Conservation (phyloP, 2,329 filamentous ascomycete species). For the Penicillium sp. region DNA sequence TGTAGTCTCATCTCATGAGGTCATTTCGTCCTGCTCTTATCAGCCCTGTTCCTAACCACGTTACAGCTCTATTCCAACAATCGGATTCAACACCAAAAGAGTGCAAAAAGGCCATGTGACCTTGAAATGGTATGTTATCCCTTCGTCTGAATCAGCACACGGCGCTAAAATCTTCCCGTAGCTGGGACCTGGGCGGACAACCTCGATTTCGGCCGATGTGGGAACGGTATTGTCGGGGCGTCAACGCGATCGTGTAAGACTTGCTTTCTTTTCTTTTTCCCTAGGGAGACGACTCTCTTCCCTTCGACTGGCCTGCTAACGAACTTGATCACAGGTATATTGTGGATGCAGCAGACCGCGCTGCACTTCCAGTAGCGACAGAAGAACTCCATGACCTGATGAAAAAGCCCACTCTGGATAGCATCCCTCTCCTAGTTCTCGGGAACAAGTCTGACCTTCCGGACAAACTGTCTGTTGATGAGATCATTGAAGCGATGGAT, state of each 20-base stretch:
- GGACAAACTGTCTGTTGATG: slow-evolving; percentile 88
- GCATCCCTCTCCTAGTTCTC: slow-evolving; percentile 88
- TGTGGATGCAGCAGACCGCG: slow-evolving; percentile 87
- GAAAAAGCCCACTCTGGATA: slow-evolving; percentile 76
- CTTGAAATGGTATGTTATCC: slow-evolving; percentile 71
- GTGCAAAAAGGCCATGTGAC: slow-evolving; percentile 98
- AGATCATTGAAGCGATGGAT: slow-evolving; percentile 89
- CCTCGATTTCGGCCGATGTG: slow-evolving; percentile 98
- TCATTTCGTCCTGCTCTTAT: background rate
- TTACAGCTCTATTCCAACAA: slow-evolving; percentile 90
- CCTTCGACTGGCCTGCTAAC: background rate
- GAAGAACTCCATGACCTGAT: slow-evolving; percentile 91
- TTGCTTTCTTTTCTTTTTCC: background rate
- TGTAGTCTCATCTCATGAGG: slow-evolving; percentile 4
- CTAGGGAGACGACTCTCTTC: background rate
- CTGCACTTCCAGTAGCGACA: slow-evolving; percentile 76
- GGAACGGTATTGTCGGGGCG: slow-evolving; percentile 96
- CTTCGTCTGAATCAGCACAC: background rate
- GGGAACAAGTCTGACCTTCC: slow-evolving; percentile 96
- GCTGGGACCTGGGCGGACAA: slow-evolving; percentile 96
- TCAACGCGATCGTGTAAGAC: slow-evolving; percentile 86
- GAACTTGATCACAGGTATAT: slow-evolving; percentile 64
- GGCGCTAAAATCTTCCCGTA: slow-evolving; percentile 33
- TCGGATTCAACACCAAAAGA: slow-evolving; percentile 98
- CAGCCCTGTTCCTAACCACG: slow-evolving; percentile 5